Evolutionary conservation across 257 asterid species (phyloP).

Genomic region (Penstemon barbatus): DNA sequence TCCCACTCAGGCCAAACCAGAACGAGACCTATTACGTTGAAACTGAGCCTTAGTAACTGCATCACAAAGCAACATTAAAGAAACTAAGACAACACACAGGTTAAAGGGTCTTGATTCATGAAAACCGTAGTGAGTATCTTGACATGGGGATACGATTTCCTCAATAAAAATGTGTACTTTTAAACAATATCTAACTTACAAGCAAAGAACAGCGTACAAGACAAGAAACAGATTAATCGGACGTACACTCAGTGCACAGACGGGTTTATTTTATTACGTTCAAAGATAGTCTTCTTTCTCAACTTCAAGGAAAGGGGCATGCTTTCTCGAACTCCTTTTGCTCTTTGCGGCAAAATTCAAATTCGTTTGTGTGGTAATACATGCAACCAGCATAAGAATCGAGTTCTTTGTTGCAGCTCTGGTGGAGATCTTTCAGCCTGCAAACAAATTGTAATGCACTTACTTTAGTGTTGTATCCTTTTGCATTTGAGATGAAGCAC

Average conservation of each 20-base stretch:
- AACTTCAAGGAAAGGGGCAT: conserved; percentile 46
- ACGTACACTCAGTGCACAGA: conserved; percentile 5
- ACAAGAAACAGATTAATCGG: conserved; percentile 1
- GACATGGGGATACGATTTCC: too few species aligned
- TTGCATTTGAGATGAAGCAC: background rate
- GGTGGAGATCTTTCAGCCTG: conserved; percentile 87
- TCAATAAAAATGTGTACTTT: too few species aligned
- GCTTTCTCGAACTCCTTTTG: conserved; percentile 85
- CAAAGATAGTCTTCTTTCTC: background rate
- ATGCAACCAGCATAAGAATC: conserved; percentile 91
- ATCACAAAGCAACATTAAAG: too few species aligned
- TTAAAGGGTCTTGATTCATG: too few species aligned
- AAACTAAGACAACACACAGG: too few species aligned
- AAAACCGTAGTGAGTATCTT: too few species aligned
- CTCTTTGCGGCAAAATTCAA: conserved; percentile 90
- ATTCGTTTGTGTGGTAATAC: conserved; percentile 92
- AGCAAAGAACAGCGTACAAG: background rate
- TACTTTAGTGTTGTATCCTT: background rate
- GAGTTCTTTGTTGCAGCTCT: conserved; percentile 83
- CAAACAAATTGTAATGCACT: conserved; percentile 15
- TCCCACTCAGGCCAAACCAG: too few species aligned
- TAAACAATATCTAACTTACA: too few species aligned
- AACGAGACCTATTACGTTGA: too few species aligned
- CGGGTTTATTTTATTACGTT: conserved; percentile 9
- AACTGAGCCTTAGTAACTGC: too few species aligned